Base-by-base conservation (phyloP, 164 flowering plant species). In the Nymphaea colorata region DNA sequence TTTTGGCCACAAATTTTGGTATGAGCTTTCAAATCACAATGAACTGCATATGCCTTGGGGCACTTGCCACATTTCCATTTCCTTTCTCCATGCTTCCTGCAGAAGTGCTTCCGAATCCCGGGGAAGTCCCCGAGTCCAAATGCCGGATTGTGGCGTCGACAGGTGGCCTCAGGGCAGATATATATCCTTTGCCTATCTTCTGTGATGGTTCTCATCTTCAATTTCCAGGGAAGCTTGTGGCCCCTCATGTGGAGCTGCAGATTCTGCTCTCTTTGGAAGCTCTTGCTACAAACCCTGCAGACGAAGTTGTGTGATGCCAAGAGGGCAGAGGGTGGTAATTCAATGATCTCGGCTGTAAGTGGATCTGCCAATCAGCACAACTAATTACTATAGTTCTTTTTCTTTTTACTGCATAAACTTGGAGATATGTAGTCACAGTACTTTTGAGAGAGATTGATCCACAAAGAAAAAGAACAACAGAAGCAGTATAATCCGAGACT, bases 181-280 rank as follows among this genome's bases (percentile, higher is more conserved):
- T 85, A 85, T 5, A 85, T 87, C 65, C 79, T 71, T 68, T 83
- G 83, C 62, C 78, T 53, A 16, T 81, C 68, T 61, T 85, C 89
- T 0, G 70, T 71, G 67, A 74, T 76, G 3, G 79, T 61, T 66
- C 89, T 74, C 55, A 82, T 87, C 83, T 65, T 73, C 0, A 85
- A 81, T 79, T 83, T 85, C 89, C 89, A 85, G n/a, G 89, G 89
- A 41, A 85, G 80, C 53, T 85, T 85, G 45, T 85, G 89, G 17
- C 89, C 87, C 69, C 89, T 69, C 44, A 87, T 57, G 70, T 85
- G 89, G 18, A 85, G 63, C 64, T 85, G 89, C 0, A 85, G 82
- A 71, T 85, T 85, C 62, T 85, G 89, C 64, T 85, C 89, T 43
- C 89, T 79, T 55, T 83, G 89, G 66, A 85, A 85, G 5, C 88